These are phyloP conservation scores for Leishmania amazonensis DNA, from an alignment of 208 protist species.

Conservation along the genomic window DNA sequence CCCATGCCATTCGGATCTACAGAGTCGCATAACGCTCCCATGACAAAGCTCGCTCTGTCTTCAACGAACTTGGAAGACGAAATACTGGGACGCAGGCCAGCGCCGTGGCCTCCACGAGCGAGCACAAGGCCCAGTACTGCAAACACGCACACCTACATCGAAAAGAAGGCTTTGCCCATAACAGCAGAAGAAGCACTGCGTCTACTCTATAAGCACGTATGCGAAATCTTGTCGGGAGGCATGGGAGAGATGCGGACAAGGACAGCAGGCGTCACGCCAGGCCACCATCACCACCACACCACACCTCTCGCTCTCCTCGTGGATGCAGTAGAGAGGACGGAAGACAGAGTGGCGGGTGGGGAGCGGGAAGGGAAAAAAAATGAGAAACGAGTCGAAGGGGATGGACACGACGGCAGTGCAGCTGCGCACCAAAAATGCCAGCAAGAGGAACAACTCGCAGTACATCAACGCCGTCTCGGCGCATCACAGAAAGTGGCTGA, in stretches of 20 bases:
- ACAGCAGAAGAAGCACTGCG: not conserved
- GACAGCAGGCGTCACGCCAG: not conserved
- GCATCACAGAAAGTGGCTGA: constrained; percentile 40
- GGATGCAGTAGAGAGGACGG: not conserved
- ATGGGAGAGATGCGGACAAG: not conserved
- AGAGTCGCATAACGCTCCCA: not conserved
- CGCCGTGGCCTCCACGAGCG: no score
- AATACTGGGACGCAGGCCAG: not conserved
- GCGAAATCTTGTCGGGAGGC: not conserved
- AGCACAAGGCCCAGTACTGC: not conserved
- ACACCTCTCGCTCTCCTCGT: not conserved
- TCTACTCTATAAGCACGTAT: not conserved
- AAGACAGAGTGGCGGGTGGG: not conserved
- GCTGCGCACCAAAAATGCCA: not conserved
- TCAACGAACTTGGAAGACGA: not conserved
- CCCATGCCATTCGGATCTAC: not conserved
- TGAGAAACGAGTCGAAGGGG: not conserved
- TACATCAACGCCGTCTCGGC: not conserved
- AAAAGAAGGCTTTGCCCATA: not conserved
- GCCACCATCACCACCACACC: not conserved
- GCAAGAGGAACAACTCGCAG: not conserved
- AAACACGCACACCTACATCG: not conserved
- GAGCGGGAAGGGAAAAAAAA: not conserved
- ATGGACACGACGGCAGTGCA: not conserved
- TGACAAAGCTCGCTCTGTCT: not conserved